These are phyloP conservation scores for Nephelium lappaceum DNA, from an alignment of 345 rosid species.

Conservation along the genomic window DNA sequence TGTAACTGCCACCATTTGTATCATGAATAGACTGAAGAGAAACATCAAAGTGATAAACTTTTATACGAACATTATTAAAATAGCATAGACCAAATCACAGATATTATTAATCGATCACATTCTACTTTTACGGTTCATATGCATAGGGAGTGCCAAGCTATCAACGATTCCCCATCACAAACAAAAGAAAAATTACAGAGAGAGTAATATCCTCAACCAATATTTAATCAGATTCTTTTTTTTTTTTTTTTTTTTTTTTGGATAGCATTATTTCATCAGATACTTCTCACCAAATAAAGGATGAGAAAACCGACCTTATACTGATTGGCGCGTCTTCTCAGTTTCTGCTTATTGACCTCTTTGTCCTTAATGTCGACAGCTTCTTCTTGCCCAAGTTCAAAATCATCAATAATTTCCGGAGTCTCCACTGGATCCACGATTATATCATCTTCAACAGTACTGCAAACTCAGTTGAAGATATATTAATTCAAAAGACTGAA, in stretches of 20 bases:
- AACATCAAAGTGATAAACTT: background rate
- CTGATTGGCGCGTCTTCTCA: conserved; percentile 68
- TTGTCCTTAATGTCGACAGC: conserved; percentile 82
- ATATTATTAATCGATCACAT: background rate
- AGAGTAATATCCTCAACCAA: background rate
- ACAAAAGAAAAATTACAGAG: background rate
- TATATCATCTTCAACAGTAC: conserved; percentile 90
- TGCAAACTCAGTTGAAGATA: conserved; percentile 24
- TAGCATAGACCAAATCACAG: background rate
- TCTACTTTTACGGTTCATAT: background rate
- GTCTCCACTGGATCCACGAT: conserved; percentile 74
- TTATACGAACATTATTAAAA: background rate
- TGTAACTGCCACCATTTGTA: background rate
- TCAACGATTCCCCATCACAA: background rate
- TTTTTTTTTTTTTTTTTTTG: too few relatives aligned
- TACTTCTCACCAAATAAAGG: background rate
- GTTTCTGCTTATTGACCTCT: conserved; percentile 75
- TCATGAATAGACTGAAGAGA: background rate
- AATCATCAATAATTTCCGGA: conserved; percentile 86
- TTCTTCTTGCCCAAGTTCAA: conserved; percentile 92
- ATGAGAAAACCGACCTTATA: conserved; percentile 56
- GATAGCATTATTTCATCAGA: background rate
- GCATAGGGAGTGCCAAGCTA: background rate
- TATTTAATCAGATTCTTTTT: background rate
- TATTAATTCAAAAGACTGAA: background rate